Base-by-base conservation (phyloP, 192 early-diverging fungal genomes). In the Gryganskiella cystojenkinii region DNA sequence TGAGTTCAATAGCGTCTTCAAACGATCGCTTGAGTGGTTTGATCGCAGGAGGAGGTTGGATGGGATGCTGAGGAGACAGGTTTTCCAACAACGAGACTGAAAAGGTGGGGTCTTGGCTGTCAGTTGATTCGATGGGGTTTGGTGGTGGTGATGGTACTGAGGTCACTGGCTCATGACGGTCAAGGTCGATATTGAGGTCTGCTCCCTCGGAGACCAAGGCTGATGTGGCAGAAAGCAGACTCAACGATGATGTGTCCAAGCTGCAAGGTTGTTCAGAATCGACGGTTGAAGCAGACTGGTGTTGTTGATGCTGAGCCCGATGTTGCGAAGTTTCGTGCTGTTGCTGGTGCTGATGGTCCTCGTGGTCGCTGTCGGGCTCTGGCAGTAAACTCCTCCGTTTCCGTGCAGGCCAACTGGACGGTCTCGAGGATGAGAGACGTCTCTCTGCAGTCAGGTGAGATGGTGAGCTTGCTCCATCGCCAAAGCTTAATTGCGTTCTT, bases 1-100 rank as follows among this genome's bases (percentile, higher is more conserved):
- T 54, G 54, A 78, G 35, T 42, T 78, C 74, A 11, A 78, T 64
- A 3, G 74, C 74, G 15, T 78, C 74, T 13, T 67, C 61, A 45
- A 78, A 78, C 14, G 31, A 59, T 14, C 74, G 51, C 24, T 78
- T 78, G 30, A n/a, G n/a, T 65, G 66, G 30, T 43, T 64, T 42
- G 71, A 24, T 17, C 44, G 27, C 10, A 56, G 37, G 14, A 71
- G 43, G 33, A 30, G 28, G 2, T 54, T 24, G 47, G 47, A 20
- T 19, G 4, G 22, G 55, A 56, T 56, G 55, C 31, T 56, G 34
- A 35, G 55, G 55, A 20, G 35, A 24, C 13, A n/a, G 19, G 20
- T 34, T 20, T 35, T 37, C 19, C 13, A 40, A 40, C 5, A 40
- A 13, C 7, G 37, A 40, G 37, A 40, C 37, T 40, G 37, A 40